Evolutionary conservation across 371 early-diverging fungal species (phyloP).

Genomic region (Mucor mucedo): DNA sequence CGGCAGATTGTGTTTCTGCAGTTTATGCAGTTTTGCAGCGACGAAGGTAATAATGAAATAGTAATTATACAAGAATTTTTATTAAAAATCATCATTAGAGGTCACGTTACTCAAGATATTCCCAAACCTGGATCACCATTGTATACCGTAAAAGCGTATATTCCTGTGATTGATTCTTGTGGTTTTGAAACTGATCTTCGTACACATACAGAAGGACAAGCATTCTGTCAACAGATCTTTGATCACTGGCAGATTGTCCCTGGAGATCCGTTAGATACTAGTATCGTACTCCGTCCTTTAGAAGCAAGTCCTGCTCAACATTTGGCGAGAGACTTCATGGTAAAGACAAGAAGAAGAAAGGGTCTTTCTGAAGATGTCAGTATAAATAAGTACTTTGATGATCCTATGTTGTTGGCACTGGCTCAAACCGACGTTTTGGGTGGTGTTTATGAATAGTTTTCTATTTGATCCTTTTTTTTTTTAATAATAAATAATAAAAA

Average conservation of each 20-base stretch:
- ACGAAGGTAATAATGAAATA: constrained; percentile 60
- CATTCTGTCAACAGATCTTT: constrained; percentile 94
- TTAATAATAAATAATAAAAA: constrained; percentile 11
- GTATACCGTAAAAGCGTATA: constrained; percentile 90
- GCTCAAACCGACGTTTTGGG: constrained; percentile 61
- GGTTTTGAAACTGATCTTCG: constrained; percentile 98
- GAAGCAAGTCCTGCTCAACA: constrained; percentile 88
- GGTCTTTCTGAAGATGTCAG: constrained; percentile 91
- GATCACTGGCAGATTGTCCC: constrained; percentile 98
- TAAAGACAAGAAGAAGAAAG: constrained; percentile 96
- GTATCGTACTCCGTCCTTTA: constrained; percentile 84
- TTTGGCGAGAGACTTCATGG: constrained; percentile 96
- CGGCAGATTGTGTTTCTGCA: constrained; percentile 93
- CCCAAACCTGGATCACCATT: constrained; percentile 96
- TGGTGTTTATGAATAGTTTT: constrained; percentile 26
- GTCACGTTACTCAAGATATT: constrained; percentile 96
- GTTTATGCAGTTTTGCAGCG: constrained; percentile 95
- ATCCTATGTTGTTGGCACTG: constrained; percentile 77
- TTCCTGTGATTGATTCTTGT: constrained; percentile 95
- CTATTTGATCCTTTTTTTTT: neutral
- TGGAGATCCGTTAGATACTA: constrained; percentile 94
- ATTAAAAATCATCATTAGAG: constrained; percentile 49
- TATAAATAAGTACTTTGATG: constrained; percentile 95
- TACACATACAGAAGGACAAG: constrained; percentile 95
- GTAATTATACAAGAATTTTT: neutral